Conservation (phyloP, 2,329 filamentous ascomycete genomes). For the Aspergillus tamarii region DNA sequence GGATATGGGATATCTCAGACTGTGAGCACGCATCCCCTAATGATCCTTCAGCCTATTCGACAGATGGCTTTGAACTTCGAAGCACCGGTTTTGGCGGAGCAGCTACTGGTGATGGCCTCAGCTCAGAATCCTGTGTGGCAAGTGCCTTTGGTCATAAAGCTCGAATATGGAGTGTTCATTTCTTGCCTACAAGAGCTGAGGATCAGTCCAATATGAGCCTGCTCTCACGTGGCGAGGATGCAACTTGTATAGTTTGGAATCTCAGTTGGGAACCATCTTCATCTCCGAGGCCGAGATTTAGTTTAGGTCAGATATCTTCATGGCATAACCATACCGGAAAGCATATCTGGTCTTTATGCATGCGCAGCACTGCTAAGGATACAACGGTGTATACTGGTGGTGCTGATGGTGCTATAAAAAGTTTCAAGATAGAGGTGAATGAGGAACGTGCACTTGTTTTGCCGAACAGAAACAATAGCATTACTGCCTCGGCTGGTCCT, state of each 20-base stretch:
- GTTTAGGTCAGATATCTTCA: conserved; percentile 51
- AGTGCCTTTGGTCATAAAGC: conserved; percentile 84
- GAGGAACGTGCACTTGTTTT: conserved; percentile 16
- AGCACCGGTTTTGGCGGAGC: conserved; percentile 67
- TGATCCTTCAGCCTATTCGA: conserved; percentile 40
- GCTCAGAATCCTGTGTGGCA: conserved; percentile 60
- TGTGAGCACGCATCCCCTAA: conserved; percentile 37
- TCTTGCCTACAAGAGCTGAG: conserved; percentile 50
- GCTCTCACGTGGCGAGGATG: conserved; percentile 84
- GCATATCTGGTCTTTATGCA: conserved; percentile 80
- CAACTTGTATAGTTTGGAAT: conserved; percentile 73
- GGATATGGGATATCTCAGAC: conserved; percentile 81
- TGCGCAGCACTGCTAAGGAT: conserved; percentile 33
- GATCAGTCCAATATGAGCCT: conserved; percentile 51
- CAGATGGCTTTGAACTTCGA: conserved; percentile 43
- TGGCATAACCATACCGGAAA: conserved; percentile 77
- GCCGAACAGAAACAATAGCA: conserved; percentile 20
- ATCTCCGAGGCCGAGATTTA: conserved; percentile 21
- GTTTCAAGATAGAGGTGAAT: conserved; percentile 29
- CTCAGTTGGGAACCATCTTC: conserved; percentile 45
- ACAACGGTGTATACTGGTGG: conserved; percentile 72
- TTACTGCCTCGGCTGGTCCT: conserved; percentile 12
- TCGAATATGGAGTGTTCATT: conserved; percentile 84
- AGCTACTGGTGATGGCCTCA: conserved; percentile 34
- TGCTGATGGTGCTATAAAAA: conserved; percentile 71